phyloP scores from a whole-genome alignment of 2,329 filamentous ascomycete species.

The Epichloe bromicola region DNA sequence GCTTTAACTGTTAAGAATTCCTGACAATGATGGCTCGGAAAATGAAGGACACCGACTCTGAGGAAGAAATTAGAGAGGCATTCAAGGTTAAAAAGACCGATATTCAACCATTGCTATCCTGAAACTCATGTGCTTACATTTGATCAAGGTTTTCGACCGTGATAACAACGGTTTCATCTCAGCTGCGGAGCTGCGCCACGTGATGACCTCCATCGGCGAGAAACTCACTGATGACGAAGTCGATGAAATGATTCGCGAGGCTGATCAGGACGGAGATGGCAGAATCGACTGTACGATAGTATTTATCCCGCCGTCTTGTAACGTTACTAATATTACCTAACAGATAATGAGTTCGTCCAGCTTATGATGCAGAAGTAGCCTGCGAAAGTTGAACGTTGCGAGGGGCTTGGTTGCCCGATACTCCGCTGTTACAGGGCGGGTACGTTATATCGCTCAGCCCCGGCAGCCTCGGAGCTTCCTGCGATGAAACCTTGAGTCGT shows the following conservation, averaged over 20 bases:
- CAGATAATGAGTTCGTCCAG: conserved; percentile 87
- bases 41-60: conserved; percentile 88
- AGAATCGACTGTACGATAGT: conserved; percentile 65
- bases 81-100: conserved; percentile 52
- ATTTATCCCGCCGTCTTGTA: not conserved
- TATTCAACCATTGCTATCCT: not conserved
- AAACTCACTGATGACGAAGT: conserved; percentile 86
- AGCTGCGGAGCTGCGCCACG: conserved; percentile 73
- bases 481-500: not conserved
- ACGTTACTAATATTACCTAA: conserved; percentile 9
- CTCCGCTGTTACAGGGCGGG: not conserved
- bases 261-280: conserved; percentile 79
- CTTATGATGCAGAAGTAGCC: conserved; percentile 93
- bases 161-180: conserved; percentile 91
- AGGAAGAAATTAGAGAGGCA: conserved; percentile 80
- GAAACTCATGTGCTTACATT: not conserved
- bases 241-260: conserved; percentile 87
- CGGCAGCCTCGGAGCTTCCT: not conserved
- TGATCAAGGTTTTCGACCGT: conserved; percentile 58
- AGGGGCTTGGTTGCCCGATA: not conserved
- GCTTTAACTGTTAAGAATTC: conserved; percentile 46
- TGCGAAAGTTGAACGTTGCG: not conserved
- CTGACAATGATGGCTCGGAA: conserved; percentile 89
- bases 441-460: not conserved
- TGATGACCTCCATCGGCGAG: conserved; percentile 87